Percentiles rank a stretch among this genome's conserved stretches.
phyloP scores from a whole-genome alignment of 768 basidiomycete genomes.

The Saitozyma podzolica region DNA sequence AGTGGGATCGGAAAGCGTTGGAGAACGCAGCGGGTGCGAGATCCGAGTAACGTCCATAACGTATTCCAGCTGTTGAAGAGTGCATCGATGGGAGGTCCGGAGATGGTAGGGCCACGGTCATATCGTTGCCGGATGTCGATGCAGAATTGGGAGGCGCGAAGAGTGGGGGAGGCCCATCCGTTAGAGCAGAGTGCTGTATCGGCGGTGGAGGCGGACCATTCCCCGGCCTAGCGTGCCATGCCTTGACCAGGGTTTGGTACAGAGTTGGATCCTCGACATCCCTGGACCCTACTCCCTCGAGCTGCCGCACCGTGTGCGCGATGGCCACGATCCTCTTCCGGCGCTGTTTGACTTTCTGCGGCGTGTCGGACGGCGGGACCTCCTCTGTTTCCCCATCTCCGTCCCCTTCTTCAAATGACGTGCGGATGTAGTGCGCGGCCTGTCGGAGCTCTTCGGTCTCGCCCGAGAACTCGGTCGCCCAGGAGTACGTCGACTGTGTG shows the following conservation, averaged over 20 bases:
- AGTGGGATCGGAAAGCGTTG: too few relatives aligned
- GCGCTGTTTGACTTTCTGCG: constrained; percentile 18
- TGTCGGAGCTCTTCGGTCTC: constrained; percentile 38
- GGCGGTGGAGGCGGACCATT: background rate
- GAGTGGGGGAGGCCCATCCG: constrained; percentile 5
- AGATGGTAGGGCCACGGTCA: background rate
- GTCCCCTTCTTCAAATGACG: constrained; percentile 1
- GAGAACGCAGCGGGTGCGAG: background rate
- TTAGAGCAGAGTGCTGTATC: background rate
- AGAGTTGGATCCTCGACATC: constrained; percentile 40
- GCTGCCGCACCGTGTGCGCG: constrained; percentile 41
- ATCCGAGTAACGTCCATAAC: too few relatives aligned
- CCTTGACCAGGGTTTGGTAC: constrained; percentile 28
- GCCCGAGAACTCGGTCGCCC: constrained; percentile 42
- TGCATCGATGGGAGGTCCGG: background rate
- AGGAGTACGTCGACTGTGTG: constrained; percentile 37
- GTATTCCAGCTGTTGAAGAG: too few relatives aligned
- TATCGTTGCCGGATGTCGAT: background rate
- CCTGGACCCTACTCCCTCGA: constrained; percentile 38
- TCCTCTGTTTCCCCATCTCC: constrained; percentile 8
- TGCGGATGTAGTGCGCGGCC: constrained; percentile 34
- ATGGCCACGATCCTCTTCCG: constrained; percentile 38
- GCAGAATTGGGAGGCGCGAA: constrained; percentile 5
- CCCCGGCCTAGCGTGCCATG: constrained; percentile 26
- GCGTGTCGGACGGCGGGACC: constrained; percentile 20